Evolutionary conservation across 2,329 filamentous ascomycete genomes (phyloP).

Genomic region (Thielaviopsis musarum): DNA sequence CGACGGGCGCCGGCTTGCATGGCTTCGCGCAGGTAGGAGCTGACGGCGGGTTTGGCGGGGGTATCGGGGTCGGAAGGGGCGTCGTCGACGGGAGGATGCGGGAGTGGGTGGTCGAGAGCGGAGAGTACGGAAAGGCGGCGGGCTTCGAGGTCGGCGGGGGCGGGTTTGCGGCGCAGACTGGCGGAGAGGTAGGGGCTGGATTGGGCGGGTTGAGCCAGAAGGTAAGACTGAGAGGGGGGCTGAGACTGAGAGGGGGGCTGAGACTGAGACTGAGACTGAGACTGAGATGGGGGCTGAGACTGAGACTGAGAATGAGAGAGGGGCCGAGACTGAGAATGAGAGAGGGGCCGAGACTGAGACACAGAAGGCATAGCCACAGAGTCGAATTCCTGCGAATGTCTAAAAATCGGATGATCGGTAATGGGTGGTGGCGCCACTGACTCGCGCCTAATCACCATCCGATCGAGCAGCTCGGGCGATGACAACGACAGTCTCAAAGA

Average conservation of each 20-base stretch:
- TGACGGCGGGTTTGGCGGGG: slow-evolving; percentile 46
- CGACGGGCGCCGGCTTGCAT: slow-evolving; percentile 17
- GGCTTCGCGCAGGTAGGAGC: slow-evolving; percentile 28
- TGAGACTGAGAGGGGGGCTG: slow-evolving; percentile 6
- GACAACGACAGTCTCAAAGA: neutral
- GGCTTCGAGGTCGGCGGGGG: slow-evolving; percentile 3
- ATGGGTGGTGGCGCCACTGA: neutral
- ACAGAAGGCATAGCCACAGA: no score
- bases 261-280: slow-evolving; percentile 12
- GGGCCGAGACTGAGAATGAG: slow-evolving; percentile 9
- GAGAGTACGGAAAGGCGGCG: slow-evolving; percentile 3
- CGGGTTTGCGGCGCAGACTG: slow-evolving; percentile 7
- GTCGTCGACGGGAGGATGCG: neutral
- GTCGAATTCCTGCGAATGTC: slow-evolving; percentile 4
- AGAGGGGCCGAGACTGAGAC: neutral
- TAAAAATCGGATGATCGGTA: slow-evolving; percentile 7
- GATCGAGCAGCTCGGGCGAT: neutral
- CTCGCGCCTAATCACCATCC: neutral
- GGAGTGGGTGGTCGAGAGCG: neutral
- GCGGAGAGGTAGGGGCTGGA: neutral
- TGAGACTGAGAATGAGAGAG: slow-evolving; percentile 14
- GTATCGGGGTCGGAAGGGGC: slow-evolving; percentile 29
- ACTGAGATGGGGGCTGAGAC: no score
- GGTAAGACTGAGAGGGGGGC: slow-evolving; percentile 3
- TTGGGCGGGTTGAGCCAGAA: slow-evolving; percentile 13